These are phyloP conservation scores for Russula sp. DNA, from an alignment of 768 basidiomycete genomes.

Conservation along the genomic window DNA sequence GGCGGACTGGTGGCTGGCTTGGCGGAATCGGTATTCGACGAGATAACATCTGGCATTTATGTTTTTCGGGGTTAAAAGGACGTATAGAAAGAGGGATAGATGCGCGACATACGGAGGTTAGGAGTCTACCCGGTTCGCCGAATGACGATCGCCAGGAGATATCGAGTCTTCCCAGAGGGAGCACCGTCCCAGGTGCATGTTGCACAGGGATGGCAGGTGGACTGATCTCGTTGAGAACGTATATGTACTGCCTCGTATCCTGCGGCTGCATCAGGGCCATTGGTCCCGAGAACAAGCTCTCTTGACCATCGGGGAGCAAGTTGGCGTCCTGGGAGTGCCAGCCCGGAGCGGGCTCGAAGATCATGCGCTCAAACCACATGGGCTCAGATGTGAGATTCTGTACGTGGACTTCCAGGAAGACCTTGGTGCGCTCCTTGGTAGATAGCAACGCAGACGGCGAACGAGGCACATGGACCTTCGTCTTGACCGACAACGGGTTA, in stretches of 20 bases:
- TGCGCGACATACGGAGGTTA: conserved; percentile 58
- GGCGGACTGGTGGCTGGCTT: conserved; percentile 34
- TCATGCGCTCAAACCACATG: conserved; percentile 77
- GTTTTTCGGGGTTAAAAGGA: background rate
- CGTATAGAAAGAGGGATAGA: background rate
- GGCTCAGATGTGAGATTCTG: conserved; percentile 79
- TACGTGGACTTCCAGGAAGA: conserved; percentile 89
- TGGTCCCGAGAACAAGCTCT: conserved; percentile 51
- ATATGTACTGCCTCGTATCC: conserved; percentile 83
- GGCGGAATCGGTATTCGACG: conserved; percentile 60
- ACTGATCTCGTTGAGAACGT: conserved; percentile 57
- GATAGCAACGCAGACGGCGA: conserved; percentile 69
- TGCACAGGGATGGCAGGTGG: conserved; percentile 41
- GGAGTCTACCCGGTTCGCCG: conserved; percentile 79
- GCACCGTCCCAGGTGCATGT: conserved; percentile 60
- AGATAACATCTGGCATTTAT: conserved; percentile 55
- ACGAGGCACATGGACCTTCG: conserved; percentile 76
- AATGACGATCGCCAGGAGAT: conserved; percentile 83
- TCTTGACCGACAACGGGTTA: conserved; percentile 94
- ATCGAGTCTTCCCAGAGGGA: conserved; percentile 83
- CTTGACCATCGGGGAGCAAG: conserved; percentile 28
- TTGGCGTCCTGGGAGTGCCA: conserved; percentile 60
- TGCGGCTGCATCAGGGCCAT: conserved; percentile 76
- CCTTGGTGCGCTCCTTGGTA: conserved; percentile 61
- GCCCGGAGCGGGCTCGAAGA: conserved; percentile 64